A percentile compares a stretch with the other conserved stretches of the same genome.
phyloP scores from a whole-genome alignment of 2,329 filamentous ascomycete species.

The Fusarium falciforme region DNA sequence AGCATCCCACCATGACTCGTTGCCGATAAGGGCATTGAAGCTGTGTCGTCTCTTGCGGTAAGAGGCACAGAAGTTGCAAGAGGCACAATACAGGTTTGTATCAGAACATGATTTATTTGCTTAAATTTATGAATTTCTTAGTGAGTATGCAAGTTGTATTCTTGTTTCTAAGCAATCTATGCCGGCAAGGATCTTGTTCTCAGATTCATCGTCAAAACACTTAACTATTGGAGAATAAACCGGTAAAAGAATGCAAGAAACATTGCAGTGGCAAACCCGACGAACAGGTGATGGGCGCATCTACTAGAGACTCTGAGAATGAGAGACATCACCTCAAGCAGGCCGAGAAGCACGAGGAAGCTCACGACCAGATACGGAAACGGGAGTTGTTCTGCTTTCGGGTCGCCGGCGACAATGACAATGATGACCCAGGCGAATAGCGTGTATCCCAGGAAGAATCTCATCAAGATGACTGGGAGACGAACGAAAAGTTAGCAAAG shows the following conservation, averaged over 20 bases:
- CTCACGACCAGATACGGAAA: not conserved
- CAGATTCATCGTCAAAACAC: not conserved
- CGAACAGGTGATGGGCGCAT: not conserved
- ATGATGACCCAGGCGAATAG: not conserved
- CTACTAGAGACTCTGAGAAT: not conserved
- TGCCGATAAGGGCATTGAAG: not conserved
- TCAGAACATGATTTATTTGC: not conserved
- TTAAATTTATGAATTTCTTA: not conserved
- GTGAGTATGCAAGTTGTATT: not conserved
- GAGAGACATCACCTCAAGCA: not conserved
- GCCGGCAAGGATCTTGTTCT: not conserved
- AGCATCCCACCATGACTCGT: slow-evolving; percentile 11
- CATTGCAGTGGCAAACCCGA: not conserved
- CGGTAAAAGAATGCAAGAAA: not conserved
- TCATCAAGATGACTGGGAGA: not conserved
- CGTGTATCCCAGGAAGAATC: not conserved
- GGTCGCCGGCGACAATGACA: not conserved
- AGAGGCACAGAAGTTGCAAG: not conserved
- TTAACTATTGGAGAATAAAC: not conserved
- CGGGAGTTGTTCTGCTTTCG: not conserved
- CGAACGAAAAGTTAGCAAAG: not conserved
- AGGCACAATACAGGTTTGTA: not conserved
- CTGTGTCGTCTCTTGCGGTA: not conserved
- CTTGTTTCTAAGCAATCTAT: not conserved
- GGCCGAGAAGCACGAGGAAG: not conserved